These are phyloP conservation scores for Aureobasidium sp. DNA, from an alignment of 2,329 filamentous ascomycete genomes.

Conservation along the genomic window DNA sequence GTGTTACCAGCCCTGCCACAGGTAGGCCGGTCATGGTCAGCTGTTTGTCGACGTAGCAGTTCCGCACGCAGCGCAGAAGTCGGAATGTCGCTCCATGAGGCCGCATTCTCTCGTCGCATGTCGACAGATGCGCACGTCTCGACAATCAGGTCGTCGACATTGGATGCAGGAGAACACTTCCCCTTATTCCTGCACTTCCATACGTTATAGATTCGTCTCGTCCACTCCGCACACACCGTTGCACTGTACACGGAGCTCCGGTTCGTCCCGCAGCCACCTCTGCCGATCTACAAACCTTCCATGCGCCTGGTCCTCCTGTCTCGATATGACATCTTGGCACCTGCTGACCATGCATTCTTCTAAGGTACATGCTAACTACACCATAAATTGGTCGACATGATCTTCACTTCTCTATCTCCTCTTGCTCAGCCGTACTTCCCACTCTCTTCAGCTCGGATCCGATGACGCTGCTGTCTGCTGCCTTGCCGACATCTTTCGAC, in stretches of 20 bases:
- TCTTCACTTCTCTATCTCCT: constrained; percentile 48
- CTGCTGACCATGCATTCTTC: background rate
- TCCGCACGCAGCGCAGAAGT: constrained; percentile 43
- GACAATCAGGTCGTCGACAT: constrained; percentile 9
- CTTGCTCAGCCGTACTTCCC: constrained; percentile 51
- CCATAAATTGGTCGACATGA: background rate
- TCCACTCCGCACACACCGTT: background rate
- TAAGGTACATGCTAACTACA: background rate
- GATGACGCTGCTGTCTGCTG: background rate
- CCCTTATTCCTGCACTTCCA: background rate
- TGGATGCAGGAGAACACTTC: background rate
- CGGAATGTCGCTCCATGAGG: constrained; percentile 33
- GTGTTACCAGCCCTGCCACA: constrained; percentile 45
- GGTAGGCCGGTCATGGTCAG: constrained; percentile 37
- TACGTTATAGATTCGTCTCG: constrained; percentile 5
- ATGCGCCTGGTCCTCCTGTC: background rate
- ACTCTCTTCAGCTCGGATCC: constrained; percentile 38
- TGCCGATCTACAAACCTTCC: constrained; percentile 7
- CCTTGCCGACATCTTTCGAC: constrained; percentile 21
- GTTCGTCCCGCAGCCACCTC: background rate
- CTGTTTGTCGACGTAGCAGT: constrained; percentile 42
- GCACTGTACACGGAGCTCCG: background rate
- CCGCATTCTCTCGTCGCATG: constrained; percentile 10
- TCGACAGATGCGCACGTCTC: constrained; percentile 8
- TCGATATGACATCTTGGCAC: too few species aligned